Percentiles rank a stretch among this genome's conserved stretches.
phyloP scores from a whole-genome alignment of 2,329 filamentous ascomycete species.

The Eutypa lata region DNA sequence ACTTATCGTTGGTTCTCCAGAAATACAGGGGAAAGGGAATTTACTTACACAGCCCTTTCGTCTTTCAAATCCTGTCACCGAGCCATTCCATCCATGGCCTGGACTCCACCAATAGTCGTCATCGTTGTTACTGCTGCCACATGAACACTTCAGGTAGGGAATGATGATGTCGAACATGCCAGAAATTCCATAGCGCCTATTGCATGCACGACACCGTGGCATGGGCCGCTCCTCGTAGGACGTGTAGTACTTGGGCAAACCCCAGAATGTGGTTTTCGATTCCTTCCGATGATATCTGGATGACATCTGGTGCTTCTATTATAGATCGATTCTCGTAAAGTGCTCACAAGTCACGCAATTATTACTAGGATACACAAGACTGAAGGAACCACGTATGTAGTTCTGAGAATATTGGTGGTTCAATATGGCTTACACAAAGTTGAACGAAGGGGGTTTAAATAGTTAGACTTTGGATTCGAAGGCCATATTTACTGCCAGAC shows the following conservation, averaged over 20 bases:
- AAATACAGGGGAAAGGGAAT: too few species aligned
- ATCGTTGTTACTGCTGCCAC: not conserved
- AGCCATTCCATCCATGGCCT: conserved; percentile 10
- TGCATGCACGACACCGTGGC: conserved; percentile 3
- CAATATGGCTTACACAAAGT: too few species aligned
- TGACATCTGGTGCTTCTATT: not conserved
- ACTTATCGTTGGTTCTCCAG: not conserved
- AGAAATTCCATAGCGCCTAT: conserved; percentile 2
- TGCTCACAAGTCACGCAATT: too few species aligned
- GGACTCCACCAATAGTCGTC: not conserved
- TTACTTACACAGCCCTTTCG: conserved; percentile 18
- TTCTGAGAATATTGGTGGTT: too few species aligned
- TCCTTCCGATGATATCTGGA: too few species aligned
- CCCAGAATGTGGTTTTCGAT: not conserved
- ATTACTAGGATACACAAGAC: too few species aligned
- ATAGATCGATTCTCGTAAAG: not conserved
- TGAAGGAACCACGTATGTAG: too few species aligned
- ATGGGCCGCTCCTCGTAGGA: conserved; percentile 6
- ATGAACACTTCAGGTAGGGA: not conserved
- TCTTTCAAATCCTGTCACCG: conserved; percentile 10
- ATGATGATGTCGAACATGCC: conserved; percentile 2
- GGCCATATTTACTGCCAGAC: too few species aligned
- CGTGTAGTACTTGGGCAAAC: conserved; percentile 1
- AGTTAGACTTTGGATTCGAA: too few species aligned
- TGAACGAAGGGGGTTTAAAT: too few species aligned